These are phyloP conservation scores for Penicillium sp. DNA, from an alignment of 2,329 filamentous ascomycete genomes.

Conservation along the genomic window DNA sequence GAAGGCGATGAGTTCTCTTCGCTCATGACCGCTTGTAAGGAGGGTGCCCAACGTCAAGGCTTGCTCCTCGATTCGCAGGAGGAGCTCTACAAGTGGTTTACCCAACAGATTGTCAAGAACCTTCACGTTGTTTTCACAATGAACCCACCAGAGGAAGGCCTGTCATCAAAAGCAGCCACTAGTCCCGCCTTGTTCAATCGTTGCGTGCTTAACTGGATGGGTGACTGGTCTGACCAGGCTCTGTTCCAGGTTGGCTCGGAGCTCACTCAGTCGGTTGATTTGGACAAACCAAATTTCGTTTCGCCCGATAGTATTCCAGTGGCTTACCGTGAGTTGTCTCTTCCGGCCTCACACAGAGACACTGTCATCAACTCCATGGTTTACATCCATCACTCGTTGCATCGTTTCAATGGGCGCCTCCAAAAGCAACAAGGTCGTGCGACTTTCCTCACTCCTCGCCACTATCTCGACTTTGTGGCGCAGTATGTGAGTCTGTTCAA, in stretches of 20 bases:
- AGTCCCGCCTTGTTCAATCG: conserved; percentile 98
- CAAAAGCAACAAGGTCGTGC: conserved; percentile 88
- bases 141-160: conserved; percentile 94
- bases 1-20: conserved; percentile 98
- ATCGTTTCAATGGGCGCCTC: conserved; percentile 83
- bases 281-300: conserved; percentile 82
- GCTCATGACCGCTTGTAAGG: conserved; percentile 99
- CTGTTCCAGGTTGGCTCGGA: conserved; percentile 97
- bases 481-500: conserved; percentile 98
- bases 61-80: conserved; percentile 95
- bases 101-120: conserved; percentile 98
- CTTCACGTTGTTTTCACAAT: conserved; percentile 99
- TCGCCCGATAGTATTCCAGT: conserved; percentile 91
- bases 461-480: conserved; percentile 96
- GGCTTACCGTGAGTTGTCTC: conserved; percentile 79
- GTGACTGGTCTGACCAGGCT: conserved; percentile 98
- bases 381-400: conserved; percentile 93
- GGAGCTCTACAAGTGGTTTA: conserved; percentile 99
- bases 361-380: conserved; percentile 98
- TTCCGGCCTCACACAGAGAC: conserved; percentile 89
- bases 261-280: conserved; percentile 91
- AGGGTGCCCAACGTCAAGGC: conserved; percentile 94
- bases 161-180: conserved; percentile 94
- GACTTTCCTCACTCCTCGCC: conserved; percentile 91
- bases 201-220: conserved; percentile 99